Conservation (phyloP, 75 land plant genomes). For the Larix kaempferi region DNA sequence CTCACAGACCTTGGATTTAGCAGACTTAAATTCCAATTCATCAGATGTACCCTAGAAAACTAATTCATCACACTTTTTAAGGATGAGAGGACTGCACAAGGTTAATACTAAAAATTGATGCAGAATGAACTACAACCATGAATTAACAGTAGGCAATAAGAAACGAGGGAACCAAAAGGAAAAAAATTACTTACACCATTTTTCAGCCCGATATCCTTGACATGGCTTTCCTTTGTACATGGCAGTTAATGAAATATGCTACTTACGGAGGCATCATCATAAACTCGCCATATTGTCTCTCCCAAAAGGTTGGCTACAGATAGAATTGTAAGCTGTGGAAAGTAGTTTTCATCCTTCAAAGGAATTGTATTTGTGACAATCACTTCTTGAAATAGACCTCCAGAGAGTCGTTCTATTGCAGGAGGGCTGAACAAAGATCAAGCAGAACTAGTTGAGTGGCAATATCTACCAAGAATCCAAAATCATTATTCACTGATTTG, state of each 20-base stretch:
- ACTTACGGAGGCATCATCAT: constrained; percentile 50
- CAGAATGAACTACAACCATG: not conserved
- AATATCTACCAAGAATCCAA: not conserved
- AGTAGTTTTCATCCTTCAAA: constrained; percentile 41
- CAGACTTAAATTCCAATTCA: not conserved
- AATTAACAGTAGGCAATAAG: not conserved
- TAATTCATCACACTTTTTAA: not conserved
- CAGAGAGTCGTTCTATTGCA: constrained; percentile 48
- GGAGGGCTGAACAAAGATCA: constrained; percentile 35
- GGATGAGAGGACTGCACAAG: not conserved
- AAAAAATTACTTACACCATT: not conserved
- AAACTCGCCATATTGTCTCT: constrained; percentile 56
- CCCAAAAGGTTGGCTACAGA: constrained; percentile 57
- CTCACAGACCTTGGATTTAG: not conserved
- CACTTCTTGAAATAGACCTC: constrained; percentile 54
- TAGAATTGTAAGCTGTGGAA: constrained; percentile 50
- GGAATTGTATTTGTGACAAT: constrained; percentile 54
- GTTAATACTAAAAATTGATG: not conserved
- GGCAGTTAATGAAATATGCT: constrained; percentile 38
- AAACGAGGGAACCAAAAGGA: not conserved
- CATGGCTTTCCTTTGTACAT: not conserved
- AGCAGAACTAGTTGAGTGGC: not conserved
- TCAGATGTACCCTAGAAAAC: not conserved
- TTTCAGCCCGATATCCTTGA: not conserved
- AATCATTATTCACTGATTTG: not conserved